Evolutionary conservation across 768 basidiomycete genomes (phyloP), one percentile per base, ranked within the genome.

Genomic region (Hydnomerulius pinastri): DNA sequence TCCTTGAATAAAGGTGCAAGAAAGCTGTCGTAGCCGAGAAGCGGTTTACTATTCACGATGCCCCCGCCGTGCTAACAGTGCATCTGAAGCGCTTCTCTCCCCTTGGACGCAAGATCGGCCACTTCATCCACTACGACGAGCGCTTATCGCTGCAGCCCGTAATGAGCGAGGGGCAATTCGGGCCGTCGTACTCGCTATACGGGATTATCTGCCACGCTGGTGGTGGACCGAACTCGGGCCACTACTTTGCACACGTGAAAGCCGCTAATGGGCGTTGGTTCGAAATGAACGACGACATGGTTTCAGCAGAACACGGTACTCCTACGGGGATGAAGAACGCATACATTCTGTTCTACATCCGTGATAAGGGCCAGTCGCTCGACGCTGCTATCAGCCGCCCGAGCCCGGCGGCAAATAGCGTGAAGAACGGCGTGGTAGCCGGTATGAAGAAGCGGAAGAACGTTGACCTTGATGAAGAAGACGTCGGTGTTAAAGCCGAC

Each of bases 51-150:
- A 76, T 99, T 39, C 83, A 94, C 54, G 83, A 92, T 53, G 90
- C 94, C 3, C 97, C 97, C 2, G 68, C 82, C 29, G 86, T 94
- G 21, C 78, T 99, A 27, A 96, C 94, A 1, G 78, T 99, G 12
- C 97, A 99, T 65, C 75, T 99, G 38, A 98, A 98, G 72, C 86
- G 97, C 20, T 99, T 99, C 70, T 87, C 90, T 3, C 92, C 92
- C 0, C 73, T 88, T 39, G 97, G 97, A 6, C 79, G 87, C 50
- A 99, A 98, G 74, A 85, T 95, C 30, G 80, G 79, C 1, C 85
- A 90, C 44, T 71, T 73, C 36, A 75, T 99, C 58, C 75, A 79
- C n/a, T 99, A 94, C 66, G 84, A 85, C 20, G 86, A 92, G 41
- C 76, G 70, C 10, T 68, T 99, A 12, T 77, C 83, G 17, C 73